Evolutionary conservation across 805 yeast species (phyloP), one percentile per base, ranked within the genome.

Genomic region (Candida dajiaensis): DNA sequence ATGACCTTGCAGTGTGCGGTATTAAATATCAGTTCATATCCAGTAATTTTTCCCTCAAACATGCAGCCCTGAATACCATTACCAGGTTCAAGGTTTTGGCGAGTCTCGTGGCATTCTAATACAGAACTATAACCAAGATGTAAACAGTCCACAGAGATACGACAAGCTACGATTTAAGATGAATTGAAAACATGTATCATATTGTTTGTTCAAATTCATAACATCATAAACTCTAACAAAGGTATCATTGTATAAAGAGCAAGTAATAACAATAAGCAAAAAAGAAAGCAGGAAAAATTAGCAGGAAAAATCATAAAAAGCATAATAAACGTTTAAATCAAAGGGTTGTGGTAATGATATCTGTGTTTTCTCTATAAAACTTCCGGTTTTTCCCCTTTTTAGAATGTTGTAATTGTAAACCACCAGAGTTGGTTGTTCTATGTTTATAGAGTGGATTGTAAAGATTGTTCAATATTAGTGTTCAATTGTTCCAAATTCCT

Each of bases 201-300:
- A 29, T 15, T 33, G 12, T 18, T 33, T 33, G 20, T 18, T 9
- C 16, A 33, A 16, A 33, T 28, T 44, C 47, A 44, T 44, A 44
- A 44, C 29, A 39, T 44, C 46, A 39, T 44, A 44, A 40, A 35
- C 43, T 44, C 36, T 40, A 40, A 33, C 16, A 11, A 33, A 33
- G 16, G 20, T 33, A 33, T 33, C 35, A 33, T 33, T 33, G 36
- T 33, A 33, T 33, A 33, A 33, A 9, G 25, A 40, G 13, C n/a
- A 20, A 29, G 28, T 18, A 18, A 15, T 15, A 28, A 31, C 35
- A 18, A 40, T 40, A 25, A 26, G 33, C 35, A 19, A 40, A 26
- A 19, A 40, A 28, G 19, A 39, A 23, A 39, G n/a, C 31, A 33
- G 20, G n/a, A 33, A 33, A 16, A 33, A 16, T 3, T 18, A 18